Base-by-base conservation (phyloP, 306 rosid species). In the Styphnolobium japonicum region DNA sequence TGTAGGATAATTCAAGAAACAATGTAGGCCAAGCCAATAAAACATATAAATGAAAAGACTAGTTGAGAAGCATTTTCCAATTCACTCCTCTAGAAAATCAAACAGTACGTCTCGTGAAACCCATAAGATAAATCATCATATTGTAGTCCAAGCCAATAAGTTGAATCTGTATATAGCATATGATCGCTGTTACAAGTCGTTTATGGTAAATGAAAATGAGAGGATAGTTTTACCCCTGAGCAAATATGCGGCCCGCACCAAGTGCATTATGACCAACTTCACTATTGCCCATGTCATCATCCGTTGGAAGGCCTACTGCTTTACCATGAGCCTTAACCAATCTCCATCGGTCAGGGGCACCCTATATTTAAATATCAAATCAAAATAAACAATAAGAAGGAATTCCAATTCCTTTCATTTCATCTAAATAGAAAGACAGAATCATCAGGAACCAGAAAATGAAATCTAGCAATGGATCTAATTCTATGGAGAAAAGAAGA, bases 231-330 rank as follows among this genome's bases (percentile, higher is more conserved):
- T 85, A 95, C 99, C 99, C 99, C 82, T 96, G 99, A 46, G 99
- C 94, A 40, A 21, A 96, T 31, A 96, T 93, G 48, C 99, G 99
- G 36, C 99, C 99, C 14, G 99, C 99, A 15, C 99, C 99, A 18
- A 96, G 98, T 0, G 99, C 99, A 36, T 96, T 96, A 77, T 96
- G 99, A 40, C 99, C 99, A 10, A 96, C 99, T 83, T 96, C 99
- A 84, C 99, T 96, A 69, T 96, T 96, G 37, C 99, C 99, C 99
- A 96, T 96, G 73, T 96, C 99, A 91, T 93, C 99, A 10, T 96
- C 99, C 0, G 98, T 72, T 22, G 99, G 98, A 63, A 96, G 98
- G 0, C 99, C 99, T 6, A 96, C 99, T 0, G 98, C 98, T 51
- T 60, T 84, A 64, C 99, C 99, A 70, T 96, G 99, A 51, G 99